Evolutionary conservation across 2,329 filamentous ascomycete species (phyloP).

Genomic region (Botrytis medusae): DNA sequence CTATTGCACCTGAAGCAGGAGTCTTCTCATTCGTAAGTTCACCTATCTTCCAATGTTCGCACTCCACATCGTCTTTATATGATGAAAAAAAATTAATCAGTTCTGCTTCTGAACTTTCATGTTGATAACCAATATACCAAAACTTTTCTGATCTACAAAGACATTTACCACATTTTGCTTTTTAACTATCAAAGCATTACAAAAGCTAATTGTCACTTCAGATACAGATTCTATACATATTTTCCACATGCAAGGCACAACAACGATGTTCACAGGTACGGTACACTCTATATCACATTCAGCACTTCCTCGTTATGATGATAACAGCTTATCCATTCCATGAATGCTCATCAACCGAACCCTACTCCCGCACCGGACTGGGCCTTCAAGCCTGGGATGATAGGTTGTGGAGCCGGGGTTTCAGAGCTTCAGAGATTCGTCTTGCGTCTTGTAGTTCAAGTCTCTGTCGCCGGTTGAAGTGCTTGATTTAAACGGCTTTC

Average conservation of each 20-base stretch:
- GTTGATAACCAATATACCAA: slow-evolving; percentile 68
- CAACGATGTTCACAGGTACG: slow-evolving; percentile 22
- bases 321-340: slow-evolving; percentile 76
- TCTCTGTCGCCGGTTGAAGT: slow-evolving; percentile 56
- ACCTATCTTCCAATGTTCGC: background rate
- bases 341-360: slow-evolving; percentile 66
- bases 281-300: slow-evolving; percentile 27
- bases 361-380: slow-evolving; percentile 71
- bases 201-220: slow-evolving; percentile 17
- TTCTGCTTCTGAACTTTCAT: slow-evolving; percentile 72
- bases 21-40: slow-evolving; percentile 6
- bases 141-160: slow-evolving; percentile 51
- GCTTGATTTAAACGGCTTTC: slow-evolving; percentile 60
- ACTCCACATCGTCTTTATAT: slow-evolving; percentile 44
- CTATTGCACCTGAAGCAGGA: background rate
- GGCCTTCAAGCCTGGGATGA: slow-evolving; percentile 55
- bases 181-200: background rate
- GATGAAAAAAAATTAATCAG: slow-evolving; percentile 68
- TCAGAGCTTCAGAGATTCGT: slow-evolving; percentile 51
- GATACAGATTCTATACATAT: background rate
- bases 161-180: slow-evolving; percentile 21
- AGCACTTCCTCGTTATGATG: slow-evolving; percentile 47
- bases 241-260: background rate
- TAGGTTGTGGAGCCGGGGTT: slow-evolving; percentile 75
- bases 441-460: slow-evolving; percentile 59